phyloP scores from a whole-genome alignment of 106 monocot genomes.

The Dendrobium nobile region DNA sequence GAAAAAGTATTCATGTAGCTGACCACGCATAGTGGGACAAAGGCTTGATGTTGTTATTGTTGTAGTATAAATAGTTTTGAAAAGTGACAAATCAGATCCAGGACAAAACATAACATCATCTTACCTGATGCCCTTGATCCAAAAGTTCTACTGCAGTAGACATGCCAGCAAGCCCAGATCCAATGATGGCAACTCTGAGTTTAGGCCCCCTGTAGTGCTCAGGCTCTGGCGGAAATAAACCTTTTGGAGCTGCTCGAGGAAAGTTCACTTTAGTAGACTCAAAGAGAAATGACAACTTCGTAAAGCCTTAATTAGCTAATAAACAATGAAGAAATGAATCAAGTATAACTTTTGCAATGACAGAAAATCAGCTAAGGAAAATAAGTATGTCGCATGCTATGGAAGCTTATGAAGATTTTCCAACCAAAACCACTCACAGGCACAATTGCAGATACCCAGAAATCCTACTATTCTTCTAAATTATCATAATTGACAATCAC shows the following conservation, averaged over 20 bases:
- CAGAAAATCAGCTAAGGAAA: background rate
- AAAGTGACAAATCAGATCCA: background rate
- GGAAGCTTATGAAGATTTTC: background rate
- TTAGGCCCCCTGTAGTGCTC: slow-evolving; percentile 86
- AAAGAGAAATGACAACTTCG: background rate
- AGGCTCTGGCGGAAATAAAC: slow-evolving; percentile 95
- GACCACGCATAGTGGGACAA: too few species aligned
- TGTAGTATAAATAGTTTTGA: background rate
- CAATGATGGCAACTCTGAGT: slow-evolving; percentile 92
- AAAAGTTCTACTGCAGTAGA: slow-evolving; percentile 97
- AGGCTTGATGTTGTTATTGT: too few species aligned
- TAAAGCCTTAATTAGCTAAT: background rate
- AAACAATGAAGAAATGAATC: background rate
- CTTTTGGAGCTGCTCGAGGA: slow-evolving; percentile 69
- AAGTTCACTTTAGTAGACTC: background rate
- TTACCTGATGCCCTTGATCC: slow-evolving; percentile 97
- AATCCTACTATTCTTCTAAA: background rate
- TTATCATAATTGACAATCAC: background rate
- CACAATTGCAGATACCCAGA: background rate
- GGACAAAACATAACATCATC: background rate
- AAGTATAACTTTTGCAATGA: background rate
- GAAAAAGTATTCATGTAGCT: too few species aligned
- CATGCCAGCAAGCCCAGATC: slow-evolving; percentile 97
- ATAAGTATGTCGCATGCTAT: background rate
- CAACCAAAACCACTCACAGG: background rate